Conservation (phyloP, 192 early-diverging fungal genomes). For the Rhizophagus clarus region DNA sequence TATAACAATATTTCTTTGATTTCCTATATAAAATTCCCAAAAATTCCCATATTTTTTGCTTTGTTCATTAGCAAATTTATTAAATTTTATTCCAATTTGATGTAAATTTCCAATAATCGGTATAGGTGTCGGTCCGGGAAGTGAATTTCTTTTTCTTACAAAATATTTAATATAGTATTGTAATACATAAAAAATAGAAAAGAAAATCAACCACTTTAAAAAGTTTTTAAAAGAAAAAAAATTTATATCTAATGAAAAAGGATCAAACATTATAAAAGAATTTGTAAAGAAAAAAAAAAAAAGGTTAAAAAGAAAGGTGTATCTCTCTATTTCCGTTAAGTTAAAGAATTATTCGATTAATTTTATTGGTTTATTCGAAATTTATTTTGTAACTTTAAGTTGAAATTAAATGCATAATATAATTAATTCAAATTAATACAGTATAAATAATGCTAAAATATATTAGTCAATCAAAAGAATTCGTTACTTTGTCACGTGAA, state of each 20-base stretch:
- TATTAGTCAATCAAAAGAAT: too few species aligned
- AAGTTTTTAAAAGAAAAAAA: background rate
- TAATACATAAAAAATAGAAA: background rate
- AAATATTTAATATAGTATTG: constrained; percentile 20
- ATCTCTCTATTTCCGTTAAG: too few species aligned
- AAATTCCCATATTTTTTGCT: constrained; percentile 6
- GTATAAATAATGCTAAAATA: too few species aligned
- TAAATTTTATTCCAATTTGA: background rate
- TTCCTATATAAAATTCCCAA: constrained; percentile 24
- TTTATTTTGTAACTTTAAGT: too few species aligned
- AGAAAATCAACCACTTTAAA: background rate
- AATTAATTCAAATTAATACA: too few species aligned
- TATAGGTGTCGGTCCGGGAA: constrained; percentile 16
- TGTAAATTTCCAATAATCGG: constrained; percentile 20
- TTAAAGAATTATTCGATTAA: too few species aligned
- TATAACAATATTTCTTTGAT: constrained; percentile 12
- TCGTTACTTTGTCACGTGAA: too few species aligned
- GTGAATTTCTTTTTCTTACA: background rate
- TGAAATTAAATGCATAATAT: too few species aligned
- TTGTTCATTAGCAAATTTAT: background rate
- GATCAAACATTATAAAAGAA: background rate
- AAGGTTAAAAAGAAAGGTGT: too few species aligned
- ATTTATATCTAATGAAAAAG: background rate
- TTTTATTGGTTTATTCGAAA: too few species aligned
- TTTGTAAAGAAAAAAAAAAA: background rate